Conservation (phyloP, 306 rosid genomes). For the Cicer chorassanicum region DNA sequence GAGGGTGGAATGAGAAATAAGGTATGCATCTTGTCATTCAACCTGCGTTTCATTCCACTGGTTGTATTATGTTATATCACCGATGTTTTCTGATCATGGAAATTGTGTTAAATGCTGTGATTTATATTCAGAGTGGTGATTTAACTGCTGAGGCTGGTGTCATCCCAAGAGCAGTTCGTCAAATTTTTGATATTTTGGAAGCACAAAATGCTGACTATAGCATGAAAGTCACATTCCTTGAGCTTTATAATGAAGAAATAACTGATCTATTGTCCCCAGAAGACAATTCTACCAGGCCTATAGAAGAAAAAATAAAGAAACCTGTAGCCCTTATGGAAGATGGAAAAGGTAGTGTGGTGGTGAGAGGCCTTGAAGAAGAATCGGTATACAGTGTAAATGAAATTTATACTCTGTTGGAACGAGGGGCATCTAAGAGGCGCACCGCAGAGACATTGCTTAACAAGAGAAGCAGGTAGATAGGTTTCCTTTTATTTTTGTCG, state of each 20-base stretch:
- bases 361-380: constrained; percentile 96
- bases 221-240: constrained; percentile 90
- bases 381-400: constrained; percentile 80
- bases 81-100: constrained; percentile 3
- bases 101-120: background rate
- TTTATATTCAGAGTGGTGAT: constrained; percentile 69
- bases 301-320: constrained; percentile 78
- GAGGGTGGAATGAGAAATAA: constrained; percentile 94
- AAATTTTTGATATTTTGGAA: constrained; percentile 88
- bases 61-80: background rate
- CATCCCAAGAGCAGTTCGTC: constrained; percentile 94
- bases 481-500: background rate
- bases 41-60: background rate
- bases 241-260: constrained; percentile 92
- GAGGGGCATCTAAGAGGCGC: constrained; percentile 88
- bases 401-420: constrained; percentile 78
- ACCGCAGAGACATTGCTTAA: constrained; percentile 93
- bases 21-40: constrained; percentile 53
- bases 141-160: constrained; percentile 93
- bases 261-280: constrained; percentile 83
- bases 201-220: constrained; percentile 87
- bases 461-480: constrained; percentile 93
- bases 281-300: constrained; percentile 63
- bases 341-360: constrained; percentile 87
- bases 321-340: constrained; percentile 87